Base-by-base conservation (phyloP, 192 early-diverging fungal species). In the Coemansia sp. region DNA sequence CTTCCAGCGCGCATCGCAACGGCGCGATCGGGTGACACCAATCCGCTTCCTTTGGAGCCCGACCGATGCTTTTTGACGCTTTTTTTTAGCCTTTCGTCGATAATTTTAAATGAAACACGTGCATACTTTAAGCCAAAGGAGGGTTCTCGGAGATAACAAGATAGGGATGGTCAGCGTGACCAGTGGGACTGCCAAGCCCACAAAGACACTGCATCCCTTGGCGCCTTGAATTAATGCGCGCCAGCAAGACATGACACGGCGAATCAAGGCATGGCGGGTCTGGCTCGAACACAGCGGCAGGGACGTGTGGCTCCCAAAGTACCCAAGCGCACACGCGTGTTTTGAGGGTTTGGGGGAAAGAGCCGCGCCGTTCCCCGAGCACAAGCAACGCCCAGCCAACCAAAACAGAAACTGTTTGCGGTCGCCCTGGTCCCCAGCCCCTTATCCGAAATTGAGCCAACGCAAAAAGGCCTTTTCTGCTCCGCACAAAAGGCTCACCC, bases 381-480 rank as follows among this genome's bases (percentile, higher is more conserved):
- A 31, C 8, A 8, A 44, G 42, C 42, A 18, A n/a, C 19, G 16
- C 42, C 16, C 42, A 21, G 42, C 42, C 42, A 44, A 38, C 12
- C 33, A 35, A 35, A 44, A 8, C 42, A 44, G 42, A 44, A 44
- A 22, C 42, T n/a, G 19, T 12, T n/a, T 7, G n/a, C n/a, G 42
- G 42, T 44, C 7, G 42, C 42, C 42, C 42, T 44, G n/a, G 42
- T n/a, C 18, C n/a, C 42, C 6, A 1, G 42, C 42, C 42, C 42
- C 42, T 44, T n/a, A 44, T 44, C 42, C 42, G 42, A 12, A 19
- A 44, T 22, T 44, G 42, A 19, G 42, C 42, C 19, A 46, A 58
- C 40, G 56, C 50, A 30, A 52, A 50, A 52, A 21, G 50, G 56
- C 56, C 54, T 31, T 52, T 52, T 35, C 29, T 18, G 29, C 55